These are phyloP conservation scores for Lactarius sp. DNA, from an alignment of 768 basidiomycete genomes.

Conservation along the genomic window DNA sequence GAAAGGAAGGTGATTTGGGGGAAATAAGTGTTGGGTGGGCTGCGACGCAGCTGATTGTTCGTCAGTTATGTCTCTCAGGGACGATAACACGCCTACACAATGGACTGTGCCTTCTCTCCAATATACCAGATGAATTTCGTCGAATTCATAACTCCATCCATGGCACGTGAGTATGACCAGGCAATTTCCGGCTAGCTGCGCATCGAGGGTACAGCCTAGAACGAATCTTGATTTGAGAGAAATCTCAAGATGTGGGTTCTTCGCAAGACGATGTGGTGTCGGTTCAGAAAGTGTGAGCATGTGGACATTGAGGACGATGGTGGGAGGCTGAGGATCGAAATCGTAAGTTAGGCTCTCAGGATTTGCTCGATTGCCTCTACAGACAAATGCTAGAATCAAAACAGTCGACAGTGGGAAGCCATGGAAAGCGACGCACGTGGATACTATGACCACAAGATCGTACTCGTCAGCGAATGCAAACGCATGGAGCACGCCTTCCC, in stretches of 20 bases:
- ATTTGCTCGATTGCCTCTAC: slow-evolving; percentile 6
- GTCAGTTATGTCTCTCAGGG: not conserved
- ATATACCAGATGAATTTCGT: slow-evolving; percentile 17
- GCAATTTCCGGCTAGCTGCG: slow-evolving; percentile 15
- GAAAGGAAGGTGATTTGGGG: slow-evolving; percentile 20
- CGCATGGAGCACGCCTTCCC: slow-evolving; percentile 16
- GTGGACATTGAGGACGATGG: slow-evolving; percentile 14
- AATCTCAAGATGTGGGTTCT: slow-evolving; percentile 12
- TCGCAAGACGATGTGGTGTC: slow-evolving; percentile 13
- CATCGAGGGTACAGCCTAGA: slow-evolving; percentile 17
- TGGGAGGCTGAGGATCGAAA: not conserved
- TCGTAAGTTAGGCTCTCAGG: slow-evolving; percentile 6
- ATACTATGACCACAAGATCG: slow-evolving; percentile 15
- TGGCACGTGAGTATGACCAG: slow-evolving; percentile 19
- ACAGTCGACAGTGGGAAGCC: not conserved
- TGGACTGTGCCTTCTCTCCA: slow-evolving; percentile 18
- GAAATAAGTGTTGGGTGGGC: slow-evolving; percentile 19
- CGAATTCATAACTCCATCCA: slow-evolving; percentile 17
- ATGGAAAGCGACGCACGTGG: slow-evolving; percentile 9
- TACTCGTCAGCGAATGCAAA: slow-evolving; percentile 21
- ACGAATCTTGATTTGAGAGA: slow-evolving; percentile 20
- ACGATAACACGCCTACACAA: slow-evolving; percentile 5
- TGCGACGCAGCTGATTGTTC: slow-evolving; percentile 10
- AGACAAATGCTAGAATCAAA: not conserved
- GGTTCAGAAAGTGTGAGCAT: slow-evolving; percentile 20